Evolutionary conservation across 2,329 filamentous ascomycete species (phyloP), one percentile per base, ranked within the genome.

Genomic region (Tolypocladium inflatum): DNA sequence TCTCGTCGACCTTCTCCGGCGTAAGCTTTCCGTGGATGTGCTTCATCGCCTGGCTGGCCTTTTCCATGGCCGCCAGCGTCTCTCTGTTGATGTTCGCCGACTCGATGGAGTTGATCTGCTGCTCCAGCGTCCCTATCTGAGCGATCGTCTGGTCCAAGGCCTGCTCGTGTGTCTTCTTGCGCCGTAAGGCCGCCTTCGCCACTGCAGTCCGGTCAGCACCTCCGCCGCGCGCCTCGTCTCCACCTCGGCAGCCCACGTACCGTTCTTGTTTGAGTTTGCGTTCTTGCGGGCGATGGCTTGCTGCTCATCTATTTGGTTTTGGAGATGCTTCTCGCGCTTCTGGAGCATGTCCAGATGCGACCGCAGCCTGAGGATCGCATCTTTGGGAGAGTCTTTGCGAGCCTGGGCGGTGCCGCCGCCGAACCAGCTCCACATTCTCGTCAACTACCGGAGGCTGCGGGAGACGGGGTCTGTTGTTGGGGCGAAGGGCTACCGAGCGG

Each of bases 61-160:
- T 87, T 83, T 96, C 88, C 91, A 99, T 97, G 9, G 92, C 93
- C 65, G 88, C 84, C 63, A 97, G 80, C 15, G 94, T 99, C 80
- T 97, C 92, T 76, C 93, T 87, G 80, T 99, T 99, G 79, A 99
- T 97, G 73, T 97, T 99, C 61, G 94, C 94, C 54, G 92, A 91
- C 76, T 99, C 94, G 78, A 99, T 97, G 60, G 90, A 88, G 73
- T 94, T 94, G 70, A 97, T 95, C 73, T 99, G 91, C 70, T 92
- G 89, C 74, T 99, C 94, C 51, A 99, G 81, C 26, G 94, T 96
- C 67, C 86, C 85, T 69, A 97, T 95, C 76, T 97, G 93, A 38
- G 88, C 85, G 60, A 85, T 82, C 1, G 93, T 97, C 76, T 97
- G 92, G 65, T 96, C 91, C 59, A 97, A 84, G 58, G 90, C 90